Conservation (phyloP, 106 monocot species). For the Allium sativum region DNA sequence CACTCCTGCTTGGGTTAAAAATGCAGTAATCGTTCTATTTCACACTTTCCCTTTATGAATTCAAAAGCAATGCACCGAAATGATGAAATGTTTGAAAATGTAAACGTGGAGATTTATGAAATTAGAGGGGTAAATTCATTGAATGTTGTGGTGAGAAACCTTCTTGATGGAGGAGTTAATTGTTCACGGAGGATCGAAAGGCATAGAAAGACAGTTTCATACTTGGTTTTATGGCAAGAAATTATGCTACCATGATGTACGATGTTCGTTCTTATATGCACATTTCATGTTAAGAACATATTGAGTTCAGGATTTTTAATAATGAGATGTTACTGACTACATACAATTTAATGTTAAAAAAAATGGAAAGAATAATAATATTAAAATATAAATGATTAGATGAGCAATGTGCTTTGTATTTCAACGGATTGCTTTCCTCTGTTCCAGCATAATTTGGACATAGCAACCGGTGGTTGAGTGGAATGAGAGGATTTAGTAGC, state of each 20-base stretch:
- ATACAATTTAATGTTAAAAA: too few relatives aligned
- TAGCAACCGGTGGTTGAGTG: too few relatives aligned
- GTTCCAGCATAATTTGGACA: too few relatives aligned
- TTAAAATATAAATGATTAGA: too few relatives aligned
- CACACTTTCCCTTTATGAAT: slow-evolving; percentile 26
- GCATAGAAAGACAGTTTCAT: slow-evolving; percentile 89
- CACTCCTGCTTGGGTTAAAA: slow-evolving; percentile 64
- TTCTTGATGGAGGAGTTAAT: slow-evolving; percentile 94
- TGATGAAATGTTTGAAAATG: slow-evolving; percentile 20
- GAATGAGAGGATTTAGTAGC: too few relatives aligned
- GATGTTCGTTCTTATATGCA: too few relatives aligned
- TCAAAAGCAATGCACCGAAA: slow-evolving; percentile 10
- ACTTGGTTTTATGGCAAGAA: slow-evolving; percentile 75
- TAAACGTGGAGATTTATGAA: slow-evolving; percentile 70
- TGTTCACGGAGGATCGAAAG: slow-evolving; percentile 90
- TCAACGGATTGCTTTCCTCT: too few relatives aligned
- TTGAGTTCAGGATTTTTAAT: too few relatives aligned
- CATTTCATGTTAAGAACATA: too few relatives aligned
- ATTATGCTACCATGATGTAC: slow-evolving; percentile 49
- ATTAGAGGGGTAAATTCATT: slow-evolving; percentile 67
- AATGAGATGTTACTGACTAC: too few relatives aligned
- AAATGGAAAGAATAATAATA: too few relatives aligned
- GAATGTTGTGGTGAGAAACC: slow-evolving; percentile 76
- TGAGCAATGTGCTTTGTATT: too few relatives aligned
- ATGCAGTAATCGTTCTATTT: slow-evolving; percentile 42